Conservation (phyloP, 2,329 filamentous ascomycete genomes). For the Simplicillium sp. region DNA sequence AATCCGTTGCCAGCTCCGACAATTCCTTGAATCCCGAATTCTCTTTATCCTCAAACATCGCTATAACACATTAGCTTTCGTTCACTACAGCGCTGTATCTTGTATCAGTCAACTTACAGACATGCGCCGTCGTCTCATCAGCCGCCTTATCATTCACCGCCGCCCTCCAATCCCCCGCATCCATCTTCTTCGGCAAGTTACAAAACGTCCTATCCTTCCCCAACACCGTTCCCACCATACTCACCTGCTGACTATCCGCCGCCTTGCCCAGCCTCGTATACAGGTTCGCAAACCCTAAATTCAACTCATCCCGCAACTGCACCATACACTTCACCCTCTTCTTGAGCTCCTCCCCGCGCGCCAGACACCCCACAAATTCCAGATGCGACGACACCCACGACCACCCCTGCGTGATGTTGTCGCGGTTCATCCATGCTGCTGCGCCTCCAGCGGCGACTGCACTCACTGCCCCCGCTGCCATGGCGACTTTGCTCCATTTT, state of each 20-base stretch:
- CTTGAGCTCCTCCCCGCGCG: slow-evolving; percentile 72
- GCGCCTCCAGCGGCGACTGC: slow-evolving; percentile 74
- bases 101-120: slow-evolving; percentile 36
- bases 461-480: slow-evolving; percentile 76
- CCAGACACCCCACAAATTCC: slow-evolving; percentile 85
- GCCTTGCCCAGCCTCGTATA: slow-evolving; percentile 75
- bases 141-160: slow-evolving; percentile 69
- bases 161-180: slow-evolving; percentile 52
- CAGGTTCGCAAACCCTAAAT: slow-evolving; percentile 73
- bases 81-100: slow-evolving; percentile 2
- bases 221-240: slow-evolving; percentile 48
- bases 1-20: slow-evolving; percentile 52
- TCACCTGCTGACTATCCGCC: slow-evolving; percentile 43
- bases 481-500: slow-evolving; percentile 74
- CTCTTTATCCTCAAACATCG: slow-evolving; percentile 62
- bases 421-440: slow-evolving; percentile 77
- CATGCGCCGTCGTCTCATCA: slow-evolving; percentile 77
- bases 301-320: slow-evolving; percentile 53
- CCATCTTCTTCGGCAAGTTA: slow-evolving; percentile 56
- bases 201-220: slow-evolving; percentile 80
- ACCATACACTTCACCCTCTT: slow-evolving; percentile 61
- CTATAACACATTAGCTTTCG: slow-evolving; percentile 21
- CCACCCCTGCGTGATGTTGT: slow-evolving; percentile 67
- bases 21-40: slow-evolving; percentile 67
- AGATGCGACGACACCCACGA: slow-evolving; percentile 83